These are phyloP conservation scores for Stemphylium lycopersici DNA, from an alignment of 2,329 filamentous ascomycete genomes.

Conservation along the genomic window DNA sequence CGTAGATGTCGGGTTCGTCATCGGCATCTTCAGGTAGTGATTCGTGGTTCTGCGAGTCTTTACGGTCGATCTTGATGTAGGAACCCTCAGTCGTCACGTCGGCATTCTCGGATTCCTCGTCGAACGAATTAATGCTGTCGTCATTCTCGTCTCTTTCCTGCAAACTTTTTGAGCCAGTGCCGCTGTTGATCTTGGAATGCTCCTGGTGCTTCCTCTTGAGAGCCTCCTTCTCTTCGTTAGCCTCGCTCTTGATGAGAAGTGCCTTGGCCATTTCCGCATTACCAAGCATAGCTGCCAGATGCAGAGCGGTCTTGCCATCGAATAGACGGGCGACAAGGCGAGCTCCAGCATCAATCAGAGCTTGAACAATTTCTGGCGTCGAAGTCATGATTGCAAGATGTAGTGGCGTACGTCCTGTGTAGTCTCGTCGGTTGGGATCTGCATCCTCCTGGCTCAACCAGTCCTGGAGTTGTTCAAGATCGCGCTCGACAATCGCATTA, in stretches of 20 bases:
- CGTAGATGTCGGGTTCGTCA: slow-evolving; percentile 78
- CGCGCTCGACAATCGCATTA: slow-evolving; percentile 78
- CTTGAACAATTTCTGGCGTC: slow-evolving; percentile 71
- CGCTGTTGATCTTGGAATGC: neutral
- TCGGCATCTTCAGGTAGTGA: slow-evolving; percentile 60
- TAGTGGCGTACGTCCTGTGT: slow-evolving; percentile 72
- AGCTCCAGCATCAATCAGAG: slow-evolving; percentile 73
- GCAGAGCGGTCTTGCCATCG: slow-evolving; percentile 82
- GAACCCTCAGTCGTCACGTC: slow-evolving; percentile 73
- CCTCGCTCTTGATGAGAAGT: slow-evolving; percentile 74
- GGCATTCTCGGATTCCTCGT: slow-evolving; percentile 50
- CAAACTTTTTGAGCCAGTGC: neutral
- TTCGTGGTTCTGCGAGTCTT: slow-evolving; percentile 50
- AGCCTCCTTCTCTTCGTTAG: slow-evolving; percentile 70
- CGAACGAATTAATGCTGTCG: slow-evolving; percentile 60
- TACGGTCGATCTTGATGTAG: slow-evolving; percentile 64
- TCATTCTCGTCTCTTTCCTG: slow-evolving; percentile 53
- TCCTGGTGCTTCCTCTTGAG: slow-evolving; percentile 35
- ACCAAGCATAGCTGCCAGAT: slow-evolving; percentile 77
- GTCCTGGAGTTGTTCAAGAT: slow-evolving; percentile 71
- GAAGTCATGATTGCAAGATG: slow-evolving; percentile 76
- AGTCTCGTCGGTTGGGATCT: slow-evolving; percentile 70
- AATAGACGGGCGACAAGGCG: slow-evolving; percentile 75
- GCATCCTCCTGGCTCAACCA: slow-evolving; percentile 72
- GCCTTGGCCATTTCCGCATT: slow-evolving; percentile 71